Base-by-base conservation (phyloP, 306 rosid species). In the Inga leiocalycina region DNA sequence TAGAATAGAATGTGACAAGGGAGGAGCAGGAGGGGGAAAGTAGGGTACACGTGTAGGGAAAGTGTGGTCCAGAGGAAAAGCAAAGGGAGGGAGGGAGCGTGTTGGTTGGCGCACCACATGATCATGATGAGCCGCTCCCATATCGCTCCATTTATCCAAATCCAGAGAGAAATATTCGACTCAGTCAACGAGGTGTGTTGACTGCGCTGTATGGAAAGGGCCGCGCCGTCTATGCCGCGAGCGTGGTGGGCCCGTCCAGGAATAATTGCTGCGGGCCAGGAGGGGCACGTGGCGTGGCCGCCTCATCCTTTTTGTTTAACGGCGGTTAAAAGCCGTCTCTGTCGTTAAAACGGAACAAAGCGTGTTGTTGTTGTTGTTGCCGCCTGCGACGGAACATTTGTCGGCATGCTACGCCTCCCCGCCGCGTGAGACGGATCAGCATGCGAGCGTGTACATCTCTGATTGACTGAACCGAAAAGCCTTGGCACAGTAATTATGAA, bases 121-220 rank as follows among this genome's bases (percentile, higher is more conserved):
- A 30, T 12, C 56, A 71, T 13, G 19, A 64, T 64, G 70, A 64
- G 37, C 32, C 14, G 13, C 32, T 9, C 15, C 10, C 22, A 5
- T 0, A 56, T 27, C 30, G 30, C 8, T 56, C 52, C 15, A 7
- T 16, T 71, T 43, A 71, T 43, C 56, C 73, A 35, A 67, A 65
- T 65, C 43, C 51, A 39, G n/a, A 17, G 24, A 3, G 54, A 56
- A 68, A 76, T 77, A 84, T 80, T 67, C 59, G 86, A 84, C 88
- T 20, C 88, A 59, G 94, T 93, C 92, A 88, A 84, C 87, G 74
- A 88, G 82, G 84, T 54, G 15, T 15, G 64, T 88, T 93, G 97
- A 93, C 97, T 85, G 79, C n/a, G 37, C 49, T 43, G 10, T 48
- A 14, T 70, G 74, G 52, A 43, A 80, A 77, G 82, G 67, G 81